Evolutionary conservation across 164 flowering plant genomes (phyloP), one percentile per base, ranked within the genome.

Genomic region (Aristolochia fimbriata): DNA sequence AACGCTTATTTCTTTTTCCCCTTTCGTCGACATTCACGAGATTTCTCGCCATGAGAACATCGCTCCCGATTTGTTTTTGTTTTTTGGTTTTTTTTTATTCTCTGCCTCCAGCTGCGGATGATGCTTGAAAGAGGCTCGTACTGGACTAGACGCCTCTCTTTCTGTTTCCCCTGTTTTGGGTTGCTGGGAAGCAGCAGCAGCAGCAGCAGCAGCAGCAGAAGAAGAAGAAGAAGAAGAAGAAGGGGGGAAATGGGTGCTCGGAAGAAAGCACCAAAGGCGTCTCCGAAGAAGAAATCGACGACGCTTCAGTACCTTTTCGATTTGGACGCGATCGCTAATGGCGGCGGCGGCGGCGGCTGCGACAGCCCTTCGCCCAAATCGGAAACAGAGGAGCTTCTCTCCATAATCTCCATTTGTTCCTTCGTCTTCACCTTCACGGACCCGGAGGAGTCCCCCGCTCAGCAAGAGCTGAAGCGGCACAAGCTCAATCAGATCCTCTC

Each of bases 221-320:
- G 51, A 45, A 52, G 46, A 51, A 48, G 51, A 50, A 33, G 20
- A 52, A 41, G 47, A 56, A 22, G 41, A 13, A 9, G 4, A 10
- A 10, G 43, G 4, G 19, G 14, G 51, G 55, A 55, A 12, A 79
- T 74, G 88, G 77, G 81, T 23, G 69, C 64, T 65, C 70, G 59
- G 17, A 68, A 67, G 43, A 72, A 63, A 31, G 62, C 62, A 58
- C 75, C 72, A 15, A 72, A 33, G 62, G 60, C 73, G 19, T 73
- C 77, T 6, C 59, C 71, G 33, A 82, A 57, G 70, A 72, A 59
- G 41, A 74, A 58, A 60, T 60, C 87, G 11, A 67, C 70, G 13
- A 76, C 88, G 2, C 81, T 82, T 21, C 64, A 77, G 64, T 37
- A 66, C 62, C 82, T 86, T 7, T 81, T 86, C 64, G 76, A 77